Conservation (phyloP, 1,284 basidiomycete species). For the Boletus sp. region DNA sequence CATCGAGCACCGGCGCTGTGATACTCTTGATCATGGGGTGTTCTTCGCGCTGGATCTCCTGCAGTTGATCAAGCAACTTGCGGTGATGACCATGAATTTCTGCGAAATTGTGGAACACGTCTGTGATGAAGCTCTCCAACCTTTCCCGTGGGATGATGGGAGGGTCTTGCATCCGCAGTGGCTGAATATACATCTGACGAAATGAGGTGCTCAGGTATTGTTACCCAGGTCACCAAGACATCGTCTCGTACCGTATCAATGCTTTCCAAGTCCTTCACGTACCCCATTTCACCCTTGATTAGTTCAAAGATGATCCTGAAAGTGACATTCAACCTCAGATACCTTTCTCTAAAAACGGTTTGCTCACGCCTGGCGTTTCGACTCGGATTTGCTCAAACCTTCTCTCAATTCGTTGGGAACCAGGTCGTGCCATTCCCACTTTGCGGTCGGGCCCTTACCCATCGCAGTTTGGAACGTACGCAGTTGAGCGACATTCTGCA, state of each 20-base stretch:
- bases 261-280: conserved; percentile 90
- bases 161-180: conserved; percentile 70
- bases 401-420: conserved; percentile 69
- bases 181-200: conserved; percentile 70
- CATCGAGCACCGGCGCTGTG: conserved; percentile 84
- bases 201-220: conserved; percentile 7
- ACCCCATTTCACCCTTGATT: conserved; percentile 95
- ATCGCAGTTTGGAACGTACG: conserved; percentile 86
- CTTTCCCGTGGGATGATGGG: conserved; percentile 74
- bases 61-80: conserved; percentile 74
- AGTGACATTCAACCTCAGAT: neutral
- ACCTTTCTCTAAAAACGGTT: neutral
- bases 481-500: conserved; percentile 75
- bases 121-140: conserved; percentile 77
- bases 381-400: conserved; percentile 71
- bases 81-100: conserved; percentile 77
- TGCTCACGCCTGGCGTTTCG: conserved; percentile 84
- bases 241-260: conserved; percentile 54
- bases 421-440: conserved; percentile 87
- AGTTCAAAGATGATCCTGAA: conserved; percentile 89
- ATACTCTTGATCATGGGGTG: conserved; percentile 83
- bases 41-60: conserved; percentile 87
- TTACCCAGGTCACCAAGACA: neutral
- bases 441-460: conserved; percentile 70
- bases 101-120: conserved; percentile 91